phyloP scores from a whole-genome alignment of 2,329 filamentous ascomycete species.

The Exophiala sideris region DNA sequence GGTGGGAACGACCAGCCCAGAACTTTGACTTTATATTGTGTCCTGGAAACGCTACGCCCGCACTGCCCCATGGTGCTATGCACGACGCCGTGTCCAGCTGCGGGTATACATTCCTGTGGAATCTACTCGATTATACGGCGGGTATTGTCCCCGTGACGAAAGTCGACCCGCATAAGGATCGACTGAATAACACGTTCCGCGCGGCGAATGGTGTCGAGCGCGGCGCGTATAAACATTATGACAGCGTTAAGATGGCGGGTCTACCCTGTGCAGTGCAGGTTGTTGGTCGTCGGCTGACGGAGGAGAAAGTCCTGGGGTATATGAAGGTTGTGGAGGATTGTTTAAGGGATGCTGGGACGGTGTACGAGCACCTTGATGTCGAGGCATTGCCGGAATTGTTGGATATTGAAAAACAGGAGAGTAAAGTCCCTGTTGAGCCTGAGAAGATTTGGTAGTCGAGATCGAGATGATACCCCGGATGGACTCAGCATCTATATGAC shows the following conservation, averaged over 20 bases:
- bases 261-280: slow-evolving; percentile 84
- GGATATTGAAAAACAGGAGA: slow-evolving; percentile 3
- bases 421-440: slow-evolving; percentile 10
- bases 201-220: slow-evolving; percentile 71
- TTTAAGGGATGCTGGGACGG: slow-evolving; percentile 54
- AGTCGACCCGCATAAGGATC: slow-evolving; percentile 68
- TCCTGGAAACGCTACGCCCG: slow-evolving; percentile 86
- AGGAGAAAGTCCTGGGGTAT: slow-evolving; percentile 79
- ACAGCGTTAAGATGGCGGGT: slow-evolving; percentile 78
- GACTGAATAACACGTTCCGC: slow-evolving; percentile 51
- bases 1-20: slow-evolving; percentile 69
- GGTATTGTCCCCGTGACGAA: slow-evolving; percentile 83
- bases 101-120: slow-evolving; percentile 92
- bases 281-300: slow-evolving; percentile 73
- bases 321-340: slow-evolving; percentile 78
- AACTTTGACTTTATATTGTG: slow-evolving; percentile 77
- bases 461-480: no score
- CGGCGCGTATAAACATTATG: slow-evolving; percentile 83
- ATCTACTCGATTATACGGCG: slow-evolving; percentile 82
- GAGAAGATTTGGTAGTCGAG: slow-evolving; percentile 13
- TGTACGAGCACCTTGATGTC: slow-evolving; percentile 50
- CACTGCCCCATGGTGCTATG: slow-evolving; percentile 84
- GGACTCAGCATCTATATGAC: no score
- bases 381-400: slow-evolving; percentile 30
- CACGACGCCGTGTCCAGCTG: slow-evolving; percentile 78